Conservation (phyloP, 208 protist genomes). For the Tritrichomonas foetus region DNA sequence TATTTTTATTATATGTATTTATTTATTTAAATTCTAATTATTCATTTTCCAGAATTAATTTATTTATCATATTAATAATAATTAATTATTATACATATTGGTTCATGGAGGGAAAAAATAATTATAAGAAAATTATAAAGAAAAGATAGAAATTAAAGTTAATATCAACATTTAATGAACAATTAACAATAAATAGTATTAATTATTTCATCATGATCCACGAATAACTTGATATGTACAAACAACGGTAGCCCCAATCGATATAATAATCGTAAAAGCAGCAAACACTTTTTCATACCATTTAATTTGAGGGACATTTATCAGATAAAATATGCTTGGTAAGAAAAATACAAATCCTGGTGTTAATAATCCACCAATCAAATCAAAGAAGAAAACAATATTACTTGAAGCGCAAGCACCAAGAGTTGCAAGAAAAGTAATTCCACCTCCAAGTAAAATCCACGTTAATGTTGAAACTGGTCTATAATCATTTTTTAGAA, state of each 20-base stretch:
- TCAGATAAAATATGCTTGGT: not conserved
- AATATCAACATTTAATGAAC: no score
- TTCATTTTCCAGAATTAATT: no score
- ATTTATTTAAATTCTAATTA: no score
- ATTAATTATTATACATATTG: no score
- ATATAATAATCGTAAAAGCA: not conserved
- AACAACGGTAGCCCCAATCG: not conserved
- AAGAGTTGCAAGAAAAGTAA: not conserved
- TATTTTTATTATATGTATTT: no score
- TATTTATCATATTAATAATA: no score
- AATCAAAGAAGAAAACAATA: slow-evolving; percentile 10
- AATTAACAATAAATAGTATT: not conserved
- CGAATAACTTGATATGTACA: slow-evolving; percentile 6
- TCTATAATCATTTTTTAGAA: not conserved
- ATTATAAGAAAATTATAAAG: no score
- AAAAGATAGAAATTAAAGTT: no score
- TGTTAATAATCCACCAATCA: not conserved
- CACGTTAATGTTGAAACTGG: not conserved
- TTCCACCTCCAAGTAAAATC: not conserved
- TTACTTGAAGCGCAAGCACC: not conserved
- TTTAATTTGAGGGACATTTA: not conserved
- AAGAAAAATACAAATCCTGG: not conserved
- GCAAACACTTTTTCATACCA: not conserved
- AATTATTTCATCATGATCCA: not conserved
- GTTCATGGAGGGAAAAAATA: no score